Conservation (phyloP, 192 early-diverging fungal species). For the Fimicolochytrium jonesii region DNA sequence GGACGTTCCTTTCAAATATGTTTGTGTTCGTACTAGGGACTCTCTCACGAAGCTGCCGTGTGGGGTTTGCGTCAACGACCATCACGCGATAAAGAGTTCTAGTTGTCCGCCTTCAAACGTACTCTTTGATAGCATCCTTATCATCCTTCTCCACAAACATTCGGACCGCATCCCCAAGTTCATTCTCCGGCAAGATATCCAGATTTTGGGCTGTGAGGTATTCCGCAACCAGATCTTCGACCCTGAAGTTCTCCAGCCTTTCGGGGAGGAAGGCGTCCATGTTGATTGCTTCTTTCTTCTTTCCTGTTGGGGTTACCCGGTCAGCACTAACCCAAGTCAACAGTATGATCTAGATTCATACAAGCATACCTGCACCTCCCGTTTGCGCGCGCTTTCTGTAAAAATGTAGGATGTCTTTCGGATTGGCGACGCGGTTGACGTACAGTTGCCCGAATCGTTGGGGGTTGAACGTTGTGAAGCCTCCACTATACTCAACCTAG, state of each 20-base stretch:
- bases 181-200: constrained; percentile 68
- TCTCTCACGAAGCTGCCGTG: constrained; percentile 16
- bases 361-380: background rate
- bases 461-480: constrained; percentile 78
- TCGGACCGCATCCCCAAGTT: constrained; percentile 70
- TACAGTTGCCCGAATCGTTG: constrained; percentile 80
- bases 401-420: constrained; percentile 81
- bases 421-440: constrained; percentile 79
- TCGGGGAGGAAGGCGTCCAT: constrained; percentile 47
- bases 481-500: constrained; percentile 84
- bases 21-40: constrained; percentile 21
- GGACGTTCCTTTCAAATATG: background rate
- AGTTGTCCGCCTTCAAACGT: background rate
- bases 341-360: background rate
- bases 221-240: constrained; percentile 74
- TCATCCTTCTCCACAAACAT: constrained; percentile 85
- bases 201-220: constrained; percentile 65
- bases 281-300: constrained; percentile 1
- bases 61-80: background rate
- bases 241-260: constrained; percentile 62
- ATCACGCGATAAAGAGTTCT: background rate
- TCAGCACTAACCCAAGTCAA: too few species aligned
- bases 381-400: constrained; percentile 50
- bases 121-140: constrained; percentile 75
- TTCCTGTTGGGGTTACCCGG: constrained; percentile 10